Evolutionary conservation across 140 eudicot species (phyloP), one percentile per base, ranked within the genome.

Genomic region (Flaveria floridana): DNA sequence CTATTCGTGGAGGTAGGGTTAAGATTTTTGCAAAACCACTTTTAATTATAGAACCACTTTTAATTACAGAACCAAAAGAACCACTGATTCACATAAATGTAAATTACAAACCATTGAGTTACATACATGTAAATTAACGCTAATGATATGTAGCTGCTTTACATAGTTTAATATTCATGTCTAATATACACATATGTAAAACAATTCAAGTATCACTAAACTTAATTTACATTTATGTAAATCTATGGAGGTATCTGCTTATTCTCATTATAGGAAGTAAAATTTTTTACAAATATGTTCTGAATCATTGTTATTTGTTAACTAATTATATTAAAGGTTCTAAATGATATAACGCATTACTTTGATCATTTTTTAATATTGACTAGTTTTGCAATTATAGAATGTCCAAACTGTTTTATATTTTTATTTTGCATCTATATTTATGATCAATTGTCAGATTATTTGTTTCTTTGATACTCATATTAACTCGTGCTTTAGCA

Each of bases 291-390:
- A 18, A 6, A 55, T 67, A 44, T 6, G 11, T 63, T 52, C 20
- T 6, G 56, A 20, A 67, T 20, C 48, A 65, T 30, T 30, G 37
- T 30, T 30, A 30, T 30, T 66, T 12, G 57, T 47, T 19, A 48
- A 76, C 72, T 67, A 76, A 25, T 10, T 21, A 67, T 68, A 28
- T 15, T 46, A 42, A 55, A 67, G 61, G 69, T 53, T 67, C n/a
- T 42, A 67, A 53, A 26, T 41, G 73, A 30, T 15, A 68, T 23
- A 68, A 5, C 37, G 4, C 11, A 16, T 21, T 73, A 59, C 44
- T 8, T 59, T 23, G 23, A 8, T 61, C 37, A 55, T 53, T 44
- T 13, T 13, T 68, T 68, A 19, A 68, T 18, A 44, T 44, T 19
- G 34, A 39, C 55, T 9, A 16, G 14, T 68, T 12, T 68, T 19